phyloP scores from a whole-genome alignment of 257 asterid genomes.

The Solanum bulbocastanum region DNA sequence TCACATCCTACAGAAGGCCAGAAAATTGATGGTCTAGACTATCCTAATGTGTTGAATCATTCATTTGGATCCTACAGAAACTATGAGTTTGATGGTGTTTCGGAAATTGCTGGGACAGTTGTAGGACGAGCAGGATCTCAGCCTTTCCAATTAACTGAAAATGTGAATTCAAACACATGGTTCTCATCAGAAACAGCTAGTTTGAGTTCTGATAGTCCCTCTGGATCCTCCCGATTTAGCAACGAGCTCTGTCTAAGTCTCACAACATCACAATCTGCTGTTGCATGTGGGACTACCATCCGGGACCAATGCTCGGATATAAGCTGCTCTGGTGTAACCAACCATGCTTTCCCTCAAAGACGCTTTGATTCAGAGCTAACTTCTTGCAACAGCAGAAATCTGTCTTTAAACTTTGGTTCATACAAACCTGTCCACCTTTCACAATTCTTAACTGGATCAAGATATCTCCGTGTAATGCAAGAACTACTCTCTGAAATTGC shows the following conservation, averaged over 20 bases:
- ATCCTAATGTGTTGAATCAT: constrained; percentile 12
- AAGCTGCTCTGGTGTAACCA: constrained; percentile 32
- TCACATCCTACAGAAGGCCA: constrained; percentile 16
- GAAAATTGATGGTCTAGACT: constrained; percentile 7
- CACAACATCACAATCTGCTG: constrained; percentile 36
- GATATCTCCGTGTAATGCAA: constrained; percentile 53
- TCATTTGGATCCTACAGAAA: constrained; percentile 24
- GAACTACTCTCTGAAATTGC: constrained; percentile 71
- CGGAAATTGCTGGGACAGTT: constrained; percentile 17
- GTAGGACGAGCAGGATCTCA: constrained; percentile 12
- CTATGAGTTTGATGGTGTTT: constrained; percentile 24
- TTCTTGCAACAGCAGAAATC: constrained; percentile 36
- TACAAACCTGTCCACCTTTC: constrained; percentile 33
- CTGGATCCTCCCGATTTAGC: constrained; percentile 29
- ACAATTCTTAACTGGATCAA: constrained; percentile 37
- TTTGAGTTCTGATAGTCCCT: constrained; percentile 13
- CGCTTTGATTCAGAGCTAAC: constrained; percentile 37
- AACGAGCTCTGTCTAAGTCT: constrained; percentile 67
- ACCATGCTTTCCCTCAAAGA: constrained; percentile 24
- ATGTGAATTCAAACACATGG: constrained; percentile 27
- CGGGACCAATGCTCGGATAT: constrained; percentile 49
- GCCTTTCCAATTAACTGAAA: constrained; percentile 10
- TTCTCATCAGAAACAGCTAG: constrained; percentile 14
- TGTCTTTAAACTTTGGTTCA: constrained; percentile 32
- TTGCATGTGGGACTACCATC: constrained; percentile 6